Base-by-base conservation (phyloP, 768 basidiomycete genomes). In the Chalciporus pseudorubinellus region DNA sequence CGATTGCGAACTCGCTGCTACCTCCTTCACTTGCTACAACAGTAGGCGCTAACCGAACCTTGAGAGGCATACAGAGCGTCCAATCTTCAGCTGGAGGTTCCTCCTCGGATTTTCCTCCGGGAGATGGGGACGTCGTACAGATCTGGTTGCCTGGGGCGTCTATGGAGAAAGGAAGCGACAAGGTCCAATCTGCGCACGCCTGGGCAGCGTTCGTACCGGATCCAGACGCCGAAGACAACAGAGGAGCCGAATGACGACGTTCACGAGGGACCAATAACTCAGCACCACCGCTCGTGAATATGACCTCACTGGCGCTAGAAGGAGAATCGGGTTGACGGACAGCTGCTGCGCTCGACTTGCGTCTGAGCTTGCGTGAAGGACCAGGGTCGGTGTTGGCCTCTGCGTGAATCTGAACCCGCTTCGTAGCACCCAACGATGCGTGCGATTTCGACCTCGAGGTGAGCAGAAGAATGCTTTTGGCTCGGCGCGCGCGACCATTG, bases 31-130 rank as follows among this genome's bases (percentile, higher is more conserved):
- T 29, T 3, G 51, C 28, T 19, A 43, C 50, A 24, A 39, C 33
- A 7, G 43, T 33, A 1, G 55, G 50, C 12, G 33, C 45, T 2
- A 40, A 52, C 0, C 40, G 54, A 16, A 24, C 33, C 26, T 66
- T 61, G 53, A 70, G 57, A 16, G 67, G 64, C 69, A 70, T 70
- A 6, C 64, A 68, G 8, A 68, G 48, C 28, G 67, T 68, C 67
- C 67, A 68, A 24, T 68, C 67, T 6, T 68, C 68, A 20, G 38
- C 34, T 19, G 53, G 31, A 2, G 46, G 42, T 11, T 45, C 59
- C n/a, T 59, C 61, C 51, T 54, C 47, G 1, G 45, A 14, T n/a
- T 55, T 33, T 4, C 26, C 33, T n/a, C n/a, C n/a, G n/a, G n/a
- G n/a, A n/a, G n/a, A n/a, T n/a, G n/a, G n/a, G n/a, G n/a, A n/a